Percentiles rank a stretch among this genome's conserved stretches.
Conservation (phyloP, 2,329 filamentous ascomycete genomes). For the Fusarium stilboides region DNA sequence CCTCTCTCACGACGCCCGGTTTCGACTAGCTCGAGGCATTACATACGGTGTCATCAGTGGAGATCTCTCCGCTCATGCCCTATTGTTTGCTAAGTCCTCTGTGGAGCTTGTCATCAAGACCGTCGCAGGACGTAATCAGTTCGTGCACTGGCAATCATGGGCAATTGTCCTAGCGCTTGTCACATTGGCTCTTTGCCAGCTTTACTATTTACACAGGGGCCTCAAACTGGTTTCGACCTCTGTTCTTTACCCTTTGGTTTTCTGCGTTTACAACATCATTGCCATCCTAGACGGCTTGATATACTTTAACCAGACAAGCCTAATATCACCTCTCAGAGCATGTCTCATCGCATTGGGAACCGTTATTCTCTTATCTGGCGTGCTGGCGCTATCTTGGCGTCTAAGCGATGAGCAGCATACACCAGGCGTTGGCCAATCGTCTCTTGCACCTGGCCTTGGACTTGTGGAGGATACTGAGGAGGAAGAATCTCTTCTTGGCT, state of each 20-base stretch:
- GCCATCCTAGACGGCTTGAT: constrained; percentile 97
- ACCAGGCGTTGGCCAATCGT: constrained; percentile 74
- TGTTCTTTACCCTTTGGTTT: constrained; percentile 95
- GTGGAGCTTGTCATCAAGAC: constrained; percentile 94
- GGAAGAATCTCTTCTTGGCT: constrained; percentile 68
- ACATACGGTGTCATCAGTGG: constrained; percentile 92
- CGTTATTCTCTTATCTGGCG: constrained; percentile 85
- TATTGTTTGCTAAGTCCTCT: constrained; percentile 95
- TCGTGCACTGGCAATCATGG: constrained; percentile 96
- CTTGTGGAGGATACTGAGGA: constrained; percentile 79
- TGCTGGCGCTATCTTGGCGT: constrained; percentile 93
- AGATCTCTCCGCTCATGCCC: constrained; percentile 91
- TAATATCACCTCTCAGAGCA: constrained; percentile 82
- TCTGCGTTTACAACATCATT: constrained; percentile 99
- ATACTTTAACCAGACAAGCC: constrained; percentile 91
- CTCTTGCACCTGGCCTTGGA: constrained; percentile 85
- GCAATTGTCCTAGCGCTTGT: constrained; percentile 87
- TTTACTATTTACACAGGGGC: constrained; percentile 95
- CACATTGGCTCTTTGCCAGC: constrained; percentile 85
- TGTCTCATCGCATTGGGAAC: constrained; percentile 90
- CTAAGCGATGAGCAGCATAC: constrained; percentile 82
- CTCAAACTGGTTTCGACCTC: constrained; percentile 96
- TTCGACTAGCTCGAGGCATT: constrained; percentile 85
- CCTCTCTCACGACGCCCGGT: constrained; percentile 72
- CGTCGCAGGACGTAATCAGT: constrained; percentile 90